These are phyloP conservation scores for Primulina tabacum DNA, from an alignment of 257 asterid species.

Conservation along the genomic window DNA sequence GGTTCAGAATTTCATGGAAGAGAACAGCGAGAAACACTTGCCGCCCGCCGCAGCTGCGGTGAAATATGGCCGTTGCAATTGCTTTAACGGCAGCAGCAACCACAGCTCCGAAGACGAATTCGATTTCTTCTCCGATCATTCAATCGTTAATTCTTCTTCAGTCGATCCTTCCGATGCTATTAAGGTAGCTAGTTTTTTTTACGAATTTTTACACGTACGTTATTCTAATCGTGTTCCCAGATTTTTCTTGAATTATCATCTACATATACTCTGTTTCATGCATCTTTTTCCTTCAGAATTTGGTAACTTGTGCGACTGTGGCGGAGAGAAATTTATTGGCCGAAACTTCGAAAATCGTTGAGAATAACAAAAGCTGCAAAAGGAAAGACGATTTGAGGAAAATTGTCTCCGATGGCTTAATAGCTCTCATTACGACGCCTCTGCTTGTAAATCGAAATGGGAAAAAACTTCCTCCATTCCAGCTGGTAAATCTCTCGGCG, in stretches of 20 bases:
- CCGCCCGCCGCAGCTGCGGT: background rate
- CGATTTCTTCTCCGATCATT: constrained; percentile 23
- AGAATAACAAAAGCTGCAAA: constrained; percentile 39
- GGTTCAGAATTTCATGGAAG: no score
- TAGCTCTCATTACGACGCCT: constrained; percentile 28
- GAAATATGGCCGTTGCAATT: constrained; percentile 45
- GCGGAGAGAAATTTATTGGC: constrained; percentile 47
- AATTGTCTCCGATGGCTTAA: constrained; percentile 41
- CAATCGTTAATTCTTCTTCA: constrained; percentile 29
- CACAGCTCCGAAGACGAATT: constrained; percentile 52
- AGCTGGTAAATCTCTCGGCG: no score
- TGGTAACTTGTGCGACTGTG: constrained; percentile 39
- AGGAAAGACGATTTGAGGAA: constrained; percentile 39
- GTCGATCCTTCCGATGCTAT: constrained; percentile 39
- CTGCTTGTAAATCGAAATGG: no score
- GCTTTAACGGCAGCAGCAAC: constrained; percentile 41
- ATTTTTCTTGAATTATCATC: background rate
- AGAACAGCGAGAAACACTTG: constrained; percentile 1
- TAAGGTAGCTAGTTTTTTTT: constrained; percentile 29
- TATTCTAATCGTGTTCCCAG: background rate
- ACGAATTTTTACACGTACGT: background rate
- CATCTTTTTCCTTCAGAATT: constrained; percentile 28
- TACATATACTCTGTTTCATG: background rate
- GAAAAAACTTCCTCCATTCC: no score
- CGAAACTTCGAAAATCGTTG: constrained; percentile 43